These are phyloP conservation scores for Penicillium desertorum DNA, from an alignment of 495 filamentous ascomycete genomes.

Conservation along the genomic window DNA sequence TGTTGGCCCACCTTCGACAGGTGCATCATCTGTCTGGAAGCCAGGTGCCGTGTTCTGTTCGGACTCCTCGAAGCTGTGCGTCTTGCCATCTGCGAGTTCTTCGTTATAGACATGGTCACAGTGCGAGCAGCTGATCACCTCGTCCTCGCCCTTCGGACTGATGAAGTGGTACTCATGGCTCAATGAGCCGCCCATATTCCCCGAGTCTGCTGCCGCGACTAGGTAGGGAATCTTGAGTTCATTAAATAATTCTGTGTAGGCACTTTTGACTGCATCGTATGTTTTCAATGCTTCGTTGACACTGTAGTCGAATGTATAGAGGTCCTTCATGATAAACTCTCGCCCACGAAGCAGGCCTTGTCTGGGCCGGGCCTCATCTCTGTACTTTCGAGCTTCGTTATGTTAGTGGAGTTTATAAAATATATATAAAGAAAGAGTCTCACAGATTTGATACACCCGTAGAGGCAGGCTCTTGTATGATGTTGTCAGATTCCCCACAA, in stretches of 20 bases:
- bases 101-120: slow-evolving; percentile 85
- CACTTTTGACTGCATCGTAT: slow-evolving; percentile 67
- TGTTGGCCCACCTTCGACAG: slow-evolving; percentile 27
- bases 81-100: slow-evolving; percentile 63
- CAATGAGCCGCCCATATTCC: slow-evolving; percentile 88
- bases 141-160: slow-evolving; percentile 81
- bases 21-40: slow-evolving; percentile 34
- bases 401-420: slow-evolving; percentile 10
- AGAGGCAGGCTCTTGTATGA: slow-evolving; percentile 87
- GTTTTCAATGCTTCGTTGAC: slow-evolving; percentile 66
- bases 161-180: slow-evolving; percentile 94
- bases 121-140: slow-evolving; percentile 66
- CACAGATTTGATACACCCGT: slow-evolving; percentile 87
- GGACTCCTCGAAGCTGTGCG: slow-evolving; percentile 21
- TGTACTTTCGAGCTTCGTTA: slow-evolving; percentile 78
- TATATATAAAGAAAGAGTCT: slow-evolving; percentile 21
- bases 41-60: slow-evolving; percentile 18
- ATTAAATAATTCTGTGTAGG: slow-evolving; percentile 73
- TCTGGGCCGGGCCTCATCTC: slow-evolving; percentile 84
- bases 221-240: slow-evolving; percentile 83
- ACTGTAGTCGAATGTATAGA: slow-evolving; percentile 89
- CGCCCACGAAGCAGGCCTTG: slow-evolving; percentile 86
- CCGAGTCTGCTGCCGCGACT: slow-evolving; percentile 85
- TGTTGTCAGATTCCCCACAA: slow-evolving; percentile 70
- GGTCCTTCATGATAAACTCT: slow-evolving; percentile 97